Evolutionary conservation across 495 filamentous ascomycete species (phyloP), one percentile per base, ranked within the genome.

Genomic region (Immersiella caudata): DNA sequence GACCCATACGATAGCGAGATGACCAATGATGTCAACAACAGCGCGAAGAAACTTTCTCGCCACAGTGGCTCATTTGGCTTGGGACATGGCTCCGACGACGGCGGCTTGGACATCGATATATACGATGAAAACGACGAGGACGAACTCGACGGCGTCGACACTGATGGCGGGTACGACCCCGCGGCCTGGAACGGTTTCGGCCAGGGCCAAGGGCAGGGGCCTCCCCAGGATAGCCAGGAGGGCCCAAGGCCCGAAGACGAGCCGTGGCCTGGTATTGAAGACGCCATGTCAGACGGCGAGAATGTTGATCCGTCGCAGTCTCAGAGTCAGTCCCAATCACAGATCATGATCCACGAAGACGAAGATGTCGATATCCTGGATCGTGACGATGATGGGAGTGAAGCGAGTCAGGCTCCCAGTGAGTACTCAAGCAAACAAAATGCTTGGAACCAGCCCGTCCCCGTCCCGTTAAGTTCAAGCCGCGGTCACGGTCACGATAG

Each of bases 201-300:
- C 16, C 64, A 62, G 29, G 57, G 33, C 16, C 64, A 62, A 24
- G 57, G 33, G 46, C 66, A 22, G 36, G 36, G 22, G 21, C 29
- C 46, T 25, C 35, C 54, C 18, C 29, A 33, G 29, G 8, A 33
- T 33, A 4, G 4, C 29, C 29, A 33, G 29, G 29, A 33, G 29
- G 29, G 29, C 29, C 29, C 29, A 33, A 62, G 69, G 46, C 78
- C 79, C 1, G 79, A 82, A 63, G 82, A 84, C 25, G 77, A 81
- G 7, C 74, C 74, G 14, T 80, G 81, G 80, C 72, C 67, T 0
- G 81, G 80, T 12, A 80, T 83, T 54, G 80, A 82, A 56, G 80
- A 83, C 57, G 62, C 67, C n/a, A 75, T 76, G 73, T 72, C 70
- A 2, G 76, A 79, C 52, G 74, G 69, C 1, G 81, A 84, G 68